These are phyloP conservation scores for Cucurbita moschata DNA, from an alignment of 306 rosid species.

Conservation along the genomic window DNA sequence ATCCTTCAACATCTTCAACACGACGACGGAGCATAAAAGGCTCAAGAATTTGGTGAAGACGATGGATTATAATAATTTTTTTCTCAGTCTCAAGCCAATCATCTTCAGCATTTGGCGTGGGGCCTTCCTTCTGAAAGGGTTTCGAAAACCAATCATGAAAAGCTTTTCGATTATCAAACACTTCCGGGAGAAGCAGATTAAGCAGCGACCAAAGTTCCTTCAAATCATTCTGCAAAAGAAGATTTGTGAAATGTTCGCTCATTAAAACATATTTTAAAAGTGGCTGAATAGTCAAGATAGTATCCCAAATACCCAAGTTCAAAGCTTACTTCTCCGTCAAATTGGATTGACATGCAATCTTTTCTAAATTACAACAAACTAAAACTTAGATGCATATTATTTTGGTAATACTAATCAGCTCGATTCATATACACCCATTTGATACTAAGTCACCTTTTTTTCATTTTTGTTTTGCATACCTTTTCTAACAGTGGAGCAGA, in stretches of 20 bases:
- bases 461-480: not conserved
- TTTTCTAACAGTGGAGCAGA: not conserved
- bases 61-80: conserved; percentile 84
- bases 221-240: conserved; percentile 79
- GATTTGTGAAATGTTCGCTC: conserved; percentile 12
- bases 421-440: not conserved
- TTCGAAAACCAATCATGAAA: conserved; percentile 98
- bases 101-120: conserved; percentile 67
- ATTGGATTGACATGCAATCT: not conserved
- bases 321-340: not conserved
- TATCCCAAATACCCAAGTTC: not conserved
- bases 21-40: conserved; percentile 99
- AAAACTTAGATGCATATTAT: not conserved
- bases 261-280: not conserved
- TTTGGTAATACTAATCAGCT: not conserved
- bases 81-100: conserved; percentile 99
- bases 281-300: not conserved
- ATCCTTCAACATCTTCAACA: conserved; percentile 97
- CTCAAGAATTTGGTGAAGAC: conserved; percentile 98
- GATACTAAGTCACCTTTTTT: not conserved
- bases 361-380: not conserved
- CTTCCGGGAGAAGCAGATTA: conserved; percentile 97
- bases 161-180: conserved; percentile 91
- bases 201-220: conserved; percentile 97
- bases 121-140: conserved; percentile 87